Evolutionary conservation across 2,329 filamentous ascomycete species (phyloP), one percentile per base, ranked within the genome.

Genomic region (Mollisia scopiformis): DNA sequence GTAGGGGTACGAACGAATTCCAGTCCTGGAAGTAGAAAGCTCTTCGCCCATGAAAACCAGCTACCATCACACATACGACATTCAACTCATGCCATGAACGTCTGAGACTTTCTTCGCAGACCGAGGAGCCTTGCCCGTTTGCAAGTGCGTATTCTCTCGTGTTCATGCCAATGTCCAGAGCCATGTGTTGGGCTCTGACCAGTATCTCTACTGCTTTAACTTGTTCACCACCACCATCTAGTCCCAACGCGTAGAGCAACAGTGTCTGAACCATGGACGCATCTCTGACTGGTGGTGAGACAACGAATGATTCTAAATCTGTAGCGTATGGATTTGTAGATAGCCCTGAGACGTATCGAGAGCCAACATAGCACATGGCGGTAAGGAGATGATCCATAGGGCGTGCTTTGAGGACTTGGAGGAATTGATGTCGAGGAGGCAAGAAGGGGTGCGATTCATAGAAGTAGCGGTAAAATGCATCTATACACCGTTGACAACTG

Each of bases 81-180:
- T 68, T 70, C 56, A 89, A 75, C 66, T 87, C 92, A 93, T 93
- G 97, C 93, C 93, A 97, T 1, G 93, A 97, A 60, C 93, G 83
- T 25, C 92, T 84, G 84, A 91, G 89, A 72, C 88, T 91, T 75
- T 97, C 93, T 71, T 93, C 91, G 2, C 92, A 73, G 1, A 92
- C 80, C 0, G 85, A 80, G 58, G 89, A 84, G 6, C 86, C 85
- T 37, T 82, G 79, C 21, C 89, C 88, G 67, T 91, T 80, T 3
- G 81, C 75, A 0, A 81, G 75, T 0, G 92, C 88, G 72, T 87
- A 96, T 0, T 83, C 80, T 54, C 84, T 80, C 8, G 84, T 85
- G 72, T 96, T 88, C 74, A 97, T 83, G 0, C 90, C 88, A 21
- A 96, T 82, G 59, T 92, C 86, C 8, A 95, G 77, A 2, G 92